These are phyloP conservation scores for Neurospora sublineolata DNA, from an alignment of 495 filamentous ascomycete genomes.

Conservation along the genomic window DNA sequence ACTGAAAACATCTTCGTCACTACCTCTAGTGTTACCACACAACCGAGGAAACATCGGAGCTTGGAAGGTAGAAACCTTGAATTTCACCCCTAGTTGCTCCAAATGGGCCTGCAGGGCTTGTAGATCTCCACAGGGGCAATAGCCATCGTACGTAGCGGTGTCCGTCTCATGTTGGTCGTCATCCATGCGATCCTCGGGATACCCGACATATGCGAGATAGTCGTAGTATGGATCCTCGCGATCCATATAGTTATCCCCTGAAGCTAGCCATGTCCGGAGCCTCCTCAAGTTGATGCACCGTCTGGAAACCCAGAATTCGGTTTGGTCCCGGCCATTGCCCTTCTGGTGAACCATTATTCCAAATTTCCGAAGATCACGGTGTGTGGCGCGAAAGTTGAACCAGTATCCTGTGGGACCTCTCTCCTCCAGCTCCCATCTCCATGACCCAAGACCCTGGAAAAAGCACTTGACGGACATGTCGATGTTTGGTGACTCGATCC, in stretches of 20 bases:
- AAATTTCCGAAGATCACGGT: background rate
- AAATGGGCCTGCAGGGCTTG: background rate
- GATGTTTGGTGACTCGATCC: background rate
- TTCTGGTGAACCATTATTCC: background rate
- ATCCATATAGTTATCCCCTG: background rate
- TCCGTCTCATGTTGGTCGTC: no score
- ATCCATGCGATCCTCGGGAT: background rate
- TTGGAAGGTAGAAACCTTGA: background rate
- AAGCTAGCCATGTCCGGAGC: background rate
- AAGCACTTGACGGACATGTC: background rate
- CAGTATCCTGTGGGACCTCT: background rate
- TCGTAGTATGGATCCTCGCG: accelerated
- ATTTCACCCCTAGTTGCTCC: background rate
- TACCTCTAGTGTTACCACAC: no score
- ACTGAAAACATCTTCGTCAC: no score
- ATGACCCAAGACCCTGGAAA: background rate
- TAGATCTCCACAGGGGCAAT: background rate
- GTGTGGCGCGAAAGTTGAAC: background rate
- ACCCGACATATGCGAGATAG: background rate
- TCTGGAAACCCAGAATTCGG: background rate
- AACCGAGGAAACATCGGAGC: background rate
- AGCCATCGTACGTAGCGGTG: no score
- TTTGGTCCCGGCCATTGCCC: background rate
- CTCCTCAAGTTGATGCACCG: background rate
- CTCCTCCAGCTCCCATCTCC: background rate